Evolutionary conservation across 768 basidiomycete genomes (phyloP).

Genomic region (Holtermannia corniformis): DNA sequence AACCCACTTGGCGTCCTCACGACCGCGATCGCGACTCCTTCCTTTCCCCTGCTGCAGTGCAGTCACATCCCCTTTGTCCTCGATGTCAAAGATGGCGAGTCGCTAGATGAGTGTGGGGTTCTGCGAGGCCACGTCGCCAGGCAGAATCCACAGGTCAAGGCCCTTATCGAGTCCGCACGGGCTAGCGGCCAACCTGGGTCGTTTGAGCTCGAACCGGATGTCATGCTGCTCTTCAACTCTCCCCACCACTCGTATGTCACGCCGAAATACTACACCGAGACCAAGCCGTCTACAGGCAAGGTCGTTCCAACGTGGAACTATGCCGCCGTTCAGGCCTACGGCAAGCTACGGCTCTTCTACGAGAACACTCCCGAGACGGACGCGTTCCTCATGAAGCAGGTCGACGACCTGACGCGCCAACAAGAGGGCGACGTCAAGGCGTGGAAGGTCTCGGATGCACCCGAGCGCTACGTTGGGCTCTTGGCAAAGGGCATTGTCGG

Average conservation of each 20-base stretch:
- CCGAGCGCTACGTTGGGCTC: slow-evolving; percentile 29
- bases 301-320: slow-evolving; percentile 43
- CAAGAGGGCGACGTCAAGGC: slow-evolving; percentile 6
- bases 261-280: slow-evolving; percentile 34
- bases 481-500: slow-evolving; percentile 38
- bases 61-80: slow-evolving; percentile 43
- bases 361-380: slow-evolving; percentile 2
- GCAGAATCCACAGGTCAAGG: slow-evolving; percentile 38
- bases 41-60: slow-evolving; percentile 34
- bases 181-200: neutral
- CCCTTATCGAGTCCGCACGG: slow-evolving; percentile 15
- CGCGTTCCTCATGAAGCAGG: slow-evolving; percentile 28
- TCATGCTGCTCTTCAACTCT: slow-evolving; percentile 37
- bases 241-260: slow-evolving; percentile 37
- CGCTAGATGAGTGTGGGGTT: neutral
- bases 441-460: slow-evolving; percentile 37
- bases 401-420: slow-evolving; percentile 25
- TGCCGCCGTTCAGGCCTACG: slow-evolving; percentile 39
- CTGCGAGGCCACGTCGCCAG: slow-evolving; percentile 38
- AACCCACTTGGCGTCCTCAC: slow-evolving; percentile 44
- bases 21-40: slow-evolving; percentile 37
- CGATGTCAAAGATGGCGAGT: slow-evolving; percentile 3
- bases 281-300: slow-evolving; percentile 37
- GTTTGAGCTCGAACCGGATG: slow-evolving; percentile 20
- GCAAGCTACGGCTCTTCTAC: slow-evolving; percentile 23